Percentiles rank a stretch among this genome's conserved stretches.
These are phyloP conservation scores for Cnidoscolus chayamansa DNA, from an alignment of 441 rosid species.

Conservation along the genomic window DNA sequence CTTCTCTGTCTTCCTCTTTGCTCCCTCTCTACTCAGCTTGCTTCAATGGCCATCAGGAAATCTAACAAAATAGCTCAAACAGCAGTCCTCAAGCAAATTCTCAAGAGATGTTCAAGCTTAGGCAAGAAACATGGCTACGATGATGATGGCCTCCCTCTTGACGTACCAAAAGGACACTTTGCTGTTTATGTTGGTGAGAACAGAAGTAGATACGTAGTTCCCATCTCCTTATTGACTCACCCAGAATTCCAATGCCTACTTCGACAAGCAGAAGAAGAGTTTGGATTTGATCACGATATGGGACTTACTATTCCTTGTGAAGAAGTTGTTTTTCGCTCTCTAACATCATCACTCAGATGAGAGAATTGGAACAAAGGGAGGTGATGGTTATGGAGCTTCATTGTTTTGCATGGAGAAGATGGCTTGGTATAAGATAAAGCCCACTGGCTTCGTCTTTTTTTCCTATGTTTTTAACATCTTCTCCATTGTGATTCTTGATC, in stretches of 20 bases:
- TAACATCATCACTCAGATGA: slow-evolving; percentile 73
- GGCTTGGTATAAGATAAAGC: slow-evolving; percentile 42
- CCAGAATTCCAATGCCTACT: slow-evolving; percentile 79
- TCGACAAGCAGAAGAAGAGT: slow-evolving; percentile 87
- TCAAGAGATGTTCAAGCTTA: slow-evolving; percentile 84
- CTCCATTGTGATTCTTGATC: slow-evolving; percentile 33
- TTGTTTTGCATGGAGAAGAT: slow-evolving; percentile 33
- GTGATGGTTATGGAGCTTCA: neutral
- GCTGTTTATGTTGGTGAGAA: slow-evolving; percentile 88
- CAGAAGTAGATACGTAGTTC: slow-evolving; percentile 82
- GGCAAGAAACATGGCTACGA: slow-evolving; percentile 66
- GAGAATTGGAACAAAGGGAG: neutral
- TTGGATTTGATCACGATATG: slow-evolving; percentile 91
- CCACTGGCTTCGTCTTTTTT: slow-evolving; percentile 36
- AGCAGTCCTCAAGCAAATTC: slow-evolving; percentile 74
- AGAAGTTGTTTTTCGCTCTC: slow-evolving; percentile 78
- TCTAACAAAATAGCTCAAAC: slow-evolving; percentile 61
- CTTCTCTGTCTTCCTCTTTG: slow-evolving; percentile 4
- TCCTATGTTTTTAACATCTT: slow-evolving; percentile 30
- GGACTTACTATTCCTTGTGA: slow-evolving; percentile 96
- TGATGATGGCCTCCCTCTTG: slow-evolving; percentile 68
- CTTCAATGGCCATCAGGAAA: slow-evolving; percentile 62
- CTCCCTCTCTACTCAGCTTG: neutral
- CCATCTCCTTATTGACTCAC: slow-evolving; percentile 71
- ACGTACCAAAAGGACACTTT: slow-evolving; percentile 95